Evolutionary conservation across 2,329 filamentous ascomycete genomes (phyloP), one percentile per base, ranked within the genome.

Genomic region (Metarhizium robertsii): DNA sequence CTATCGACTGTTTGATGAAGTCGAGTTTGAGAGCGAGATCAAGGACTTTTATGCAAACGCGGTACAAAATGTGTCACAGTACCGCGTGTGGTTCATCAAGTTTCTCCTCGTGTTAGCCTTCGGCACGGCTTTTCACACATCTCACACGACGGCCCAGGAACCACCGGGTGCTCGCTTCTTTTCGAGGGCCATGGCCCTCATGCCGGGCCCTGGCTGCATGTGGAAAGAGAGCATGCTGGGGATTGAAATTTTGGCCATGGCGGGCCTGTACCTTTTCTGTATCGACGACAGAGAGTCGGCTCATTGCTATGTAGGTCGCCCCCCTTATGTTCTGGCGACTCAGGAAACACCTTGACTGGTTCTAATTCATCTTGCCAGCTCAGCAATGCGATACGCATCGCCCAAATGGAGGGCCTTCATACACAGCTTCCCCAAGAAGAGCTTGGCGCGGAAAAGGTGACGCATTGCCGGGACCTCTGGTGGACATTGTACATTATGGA

Each of bases 31-130:
- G 34, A 16, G 36, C 10, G 34, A 52, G 36, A 52, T 52, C 8
- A 7, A 8, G 18, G 59, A 62, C 0, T 65, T 65, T 10, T 65
- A 65, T 36, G 58, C 57, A 4, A 56, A 64, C 7, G 57, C 62
- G 1, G 47, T 57, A n/a, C 46, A 25, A 20, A 65, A 59, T 29
- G 63, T 61, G 14, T 47, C 54, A 8, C 58, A 61, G 18, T 59
- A 54, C 11, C 55, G 53, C 30, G 59, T 80, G 25, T 79, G 77
- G 78, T 77, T 76, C 60, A 70, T 77, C 50, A 76, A 80, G 55
- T 78, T 76, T 53, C 65, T 80, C 4, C 62, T 80, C 3, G 70
- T 80, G 18, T 66, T 81, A 16, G 76, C 78, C 1, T 67, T 66
- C 57, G 65, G 66, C 7, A 66, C 61, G 6, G 66, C 66, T 2